A percentile compares a stretch with the other conserved stretches of the same genome.
These are phyloP conservation scores for Tricholomella constricta DNA, from an alignment of 768 basidiomycete genomes.

Conservation along the genomic window DNA sequence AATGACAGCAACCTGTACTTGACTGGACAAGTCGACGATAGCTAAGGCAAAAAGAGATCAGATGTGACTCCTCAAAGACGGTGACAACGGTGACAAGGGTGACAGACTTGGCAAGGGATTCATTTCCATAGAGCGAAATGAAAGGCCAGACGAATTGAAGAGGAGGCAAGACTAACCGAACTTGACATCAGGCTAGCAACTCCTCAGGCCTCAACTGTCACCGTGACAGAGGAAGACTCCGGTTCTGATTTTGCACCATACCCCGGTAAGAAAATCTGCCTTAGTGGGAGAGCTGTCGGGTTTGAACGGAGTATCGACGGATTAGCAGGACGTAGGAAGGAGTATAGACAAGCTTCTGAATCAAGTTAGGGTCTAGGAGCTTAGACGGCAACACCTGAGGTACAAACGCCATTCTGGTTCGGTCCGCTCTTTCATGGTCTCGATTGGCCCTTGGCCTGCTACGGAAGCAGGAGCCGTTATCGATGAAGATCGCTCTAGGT, in stretches of 20 bases:
- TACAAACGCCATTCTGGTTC: too few species aligned
- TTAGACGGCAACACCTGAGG: too few species aligned
- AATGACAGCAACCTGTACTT: not conserved
- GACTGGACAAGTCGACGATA: not conserved
- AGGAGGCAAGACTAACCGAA: not conserved
- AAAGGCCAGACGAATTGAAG: not conserved
- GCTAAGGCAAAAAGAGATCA: not conserved
- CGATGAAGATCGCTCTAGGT: not conserved
- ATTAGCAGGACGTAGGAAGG: too few species aligned
- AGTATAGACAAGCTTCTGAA: too few species aligned
- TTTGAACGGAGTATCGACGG: too few species aligned
- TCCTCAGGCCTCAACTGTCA: too few species aligned
- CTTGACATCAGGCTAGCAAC: not conserved
- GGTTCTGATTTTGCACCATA: too few species aligned
- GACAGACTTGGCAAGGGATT: not conserved
- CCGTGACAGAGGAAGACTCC: too few species aligned
- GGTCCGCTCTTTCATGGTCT: not conserved
- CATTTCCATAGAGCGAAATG: not conserved
- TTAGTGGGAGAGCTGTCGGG: too few species aligned
- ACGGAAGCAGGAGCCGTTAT: not conserved
- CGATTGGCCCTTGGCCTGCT: not conserved
- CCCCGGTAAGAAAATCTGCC: too few species aligned
- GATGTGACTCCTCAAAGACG: too few species aligned
- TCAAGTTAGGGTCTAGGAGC: too few species aligned
- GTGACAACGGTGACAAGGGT: not conserved